Evolutionary conservation across 2,329 filamentous ascomycete genomes (phyloP).

Genomic region (Myriosclerotinia duriaeana): DNA sequence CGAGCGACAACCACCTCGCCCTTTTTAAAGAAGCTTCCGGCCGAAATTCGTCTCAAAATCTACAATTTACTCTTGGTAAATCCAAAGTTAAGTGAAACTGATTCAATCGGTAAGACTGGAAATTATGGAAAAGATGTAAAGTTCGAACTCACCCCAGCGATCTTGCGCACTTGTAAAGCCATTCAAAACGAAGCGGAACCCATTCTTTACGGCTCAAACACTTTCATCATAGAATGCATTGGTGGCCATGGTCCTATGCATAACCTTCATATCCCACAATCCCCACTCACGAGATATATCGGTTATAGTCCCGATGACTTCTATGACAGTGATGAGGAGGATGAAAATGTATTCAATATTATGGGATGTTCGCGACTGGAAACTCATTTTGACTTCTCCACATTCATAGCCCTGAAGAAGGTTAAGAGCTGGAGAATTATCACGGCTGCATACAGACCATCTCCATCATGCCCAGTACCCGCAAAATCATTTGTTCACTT

Average conservation of each 20-base stretch:
- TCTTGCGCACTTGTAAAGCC: conserved; percentile 19
- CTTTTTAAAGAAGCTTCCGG: conserved; percentile 21
- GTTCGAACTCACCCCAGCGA: conserved; percentile 19
- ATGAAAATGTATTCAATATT: background rate
- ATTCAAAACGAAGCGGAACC: conserved; percentile 23
- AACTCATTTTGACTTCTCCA: conserved; percentile 5
- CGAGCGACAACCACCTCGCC: conserved; percentile 4
- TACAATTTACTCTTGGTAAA: conserved; percentile 23
- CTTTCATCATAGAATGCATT: conserved; percentile 24
- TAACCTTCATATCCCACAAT: conserved; percentile 14
- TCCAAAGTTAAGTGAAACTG: conserved; percentile 11
- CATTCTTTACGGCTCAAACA: conserved; percentile 24
- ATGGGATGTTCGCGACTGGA: background rate
- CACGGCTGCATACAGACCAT: conserved; percentile 15
- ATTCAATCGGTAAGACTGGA: background rate
- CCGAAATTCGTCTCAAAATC: conserved; percentile 23
- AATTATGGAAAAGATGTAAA: conserved; percentile 1
- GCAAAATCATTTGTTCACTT: conserved; percentile 23
- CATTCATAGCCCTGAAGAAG: conserved; percentile 7
- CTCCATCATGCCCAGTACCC: background rate
- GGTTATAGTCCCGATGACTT: background rate
- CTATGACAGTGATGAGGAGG: background rate
- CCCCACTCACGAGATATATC: conserved; percentile 19
- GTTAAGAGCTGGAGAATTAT: conserved; percentile 22
- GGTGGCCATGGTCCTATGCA: conserved; percentile 12